Base-by-base conservation (phyloP, 2,329 filamentous ascomycete genomes). In the Pyrenochaeta sp. region DNA sequence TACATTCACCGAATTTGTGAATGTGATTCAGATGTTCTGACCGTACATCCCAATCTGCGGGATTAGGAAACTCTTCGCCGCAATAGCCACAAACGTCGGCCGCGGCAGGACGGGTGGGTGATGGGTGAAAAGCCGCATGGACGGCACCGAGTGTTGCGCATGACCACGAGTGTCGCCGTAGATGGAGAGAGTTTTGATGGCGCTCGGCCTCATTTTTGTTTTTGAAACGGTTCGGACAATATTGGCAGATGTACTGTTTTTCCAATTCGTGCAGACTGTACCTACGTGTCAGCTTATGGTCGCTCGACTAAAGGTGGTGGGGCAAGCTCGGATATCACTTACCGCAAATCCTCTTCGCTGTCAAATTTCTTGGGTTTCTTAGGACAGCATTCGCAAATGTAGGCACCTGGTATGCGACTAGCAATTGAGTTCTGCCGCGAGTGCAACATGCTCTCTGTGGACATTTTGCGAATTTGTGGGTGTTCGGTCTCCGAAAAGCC, bases 131-230 rank as follows among this genome's bases (percentile, higher is more conserved):
- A 2, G 92, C 94, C 14, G 90, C 87, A 68, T 92, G 86, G 68
- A 86, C 83, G 10, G 86, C 86, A 18, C 81, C 75, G 21, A 99
- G 85, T 0, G 93, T 91, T 29, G 92, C 93, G 75, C 95, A 99
- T 10, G 94, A 97, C 95, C 95, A 99, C 43, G 93, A 97, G 78
- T 98, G 92, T 20, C 90, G 88, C 30, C 94, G 87, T 7, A 98
- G 84, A 75, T 98, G 94, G 10, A 98, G 85, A 12, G 93, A 97
- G 70, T 97, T 98, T 71, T 97, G 93, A 73, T 98, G 94, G 29
- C 95, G 87, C 76, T 98, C 94, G 2, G 93, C 93, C 78, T 98
- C 95, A 68, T 98, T 98, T 79, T 98, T 98, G 79, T 98, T 98
- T 78, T 98, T 98, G 82, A 98, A 98, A 10, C 94, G 88, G 73